Conservation (phyloP, 805 yeast genomes). For the Danielozyma ontarioensis region DNA sequence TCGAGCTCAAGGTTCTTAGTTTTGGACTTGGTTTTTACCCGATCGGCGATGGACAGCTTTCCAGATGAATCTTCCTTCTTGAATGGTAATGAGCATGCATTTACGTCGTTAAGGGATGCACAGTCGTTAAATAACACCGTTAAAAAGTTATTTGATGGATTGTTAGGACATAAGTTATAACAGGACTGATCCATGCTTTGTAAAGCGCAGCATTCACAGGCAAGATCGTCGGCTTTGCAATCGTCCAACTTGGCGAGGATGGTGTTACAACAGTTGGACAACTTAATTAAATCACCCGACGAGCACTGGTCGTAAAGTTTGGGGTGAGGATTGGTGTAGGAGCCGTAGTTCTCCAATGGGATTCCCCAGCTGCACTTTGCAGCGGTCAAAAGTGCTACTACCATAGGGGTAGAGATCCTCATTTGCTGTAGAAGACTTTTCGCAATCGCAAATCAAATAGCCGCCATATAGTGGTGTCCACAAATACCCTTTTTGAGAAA, state of each 20-base stretch:
- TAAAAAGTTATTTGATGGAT: constrained; percentile 43
- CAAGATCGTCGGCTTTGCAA: constrained; percentile 49
- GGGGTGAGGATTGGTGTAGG: constrained; percentile 44
- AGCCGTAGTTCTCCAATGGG: constrained; percentile 21
- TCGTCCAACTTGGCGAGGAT: constrained; percentile 42
- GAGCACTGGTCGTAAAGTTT: constrained; percentile 36
- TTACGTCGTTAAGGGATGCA: constrained; percentile 41
- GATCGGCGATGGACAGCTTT: too few species aligned
- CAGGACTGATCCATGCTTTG: constrained; percentile 44
- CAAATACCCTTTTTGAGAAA: too few species aligned
- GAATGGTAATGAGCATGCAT: constrained; percentile 48
- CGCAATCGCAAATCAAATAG: background rate
- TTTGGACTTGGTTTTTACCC: too few species aligned
- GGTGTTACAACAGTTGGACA: constrained; percentile 43
- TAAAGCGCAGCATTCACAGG: constrained; percentile 54
- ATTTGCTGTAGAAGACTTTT: background rate
- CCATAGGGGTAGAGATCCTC: too few species aligned
- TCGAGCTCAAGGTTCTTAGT: too few species aligned
- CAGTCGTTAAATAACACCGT: constrained; percentile 44
- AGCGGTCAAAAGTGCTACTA: too few species aligned
- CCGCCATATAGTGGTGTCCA: too few species aligned
- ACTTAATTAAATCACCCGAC: constrained; percentile 37
- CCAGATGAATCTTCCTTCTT: constrained; percentile 37
- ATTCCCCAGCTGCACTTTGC: too few species aligned
- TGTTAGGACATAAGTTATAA: constrained; percentile 45